Evolutionary conservation across 106 monocot species (phyloP).

Genomic region (Allium fistulosum): DNA sequence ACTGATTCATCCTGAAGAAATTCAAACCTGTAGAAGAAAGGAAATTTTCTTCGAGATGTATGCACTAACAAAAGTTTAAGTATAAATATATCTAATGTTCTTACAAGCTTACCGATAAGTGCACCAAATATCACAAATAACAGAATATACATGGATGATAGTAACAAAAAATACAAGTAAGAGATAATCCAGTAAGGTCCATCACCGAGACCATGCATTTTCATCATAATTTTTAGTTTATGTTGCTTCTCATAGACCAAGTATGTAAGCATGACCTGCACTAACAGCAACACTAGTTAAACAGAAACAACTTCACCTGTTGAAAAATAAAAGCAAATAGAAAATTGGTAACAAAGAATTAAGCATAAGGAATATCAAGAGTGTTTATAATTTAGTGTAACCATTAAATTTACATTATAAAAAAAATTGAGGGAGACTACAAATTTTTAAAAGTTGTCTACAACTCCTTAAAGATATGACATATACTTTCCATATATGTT

Average conservation of each 20-base stretch:
- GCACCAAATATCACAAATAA: constrained; percentile 42
- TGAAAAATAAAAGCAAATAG: not conserved
- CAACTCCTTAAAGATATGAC: too few relatives aligned
- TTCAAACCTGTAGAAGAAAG: constrained; percentile 26
- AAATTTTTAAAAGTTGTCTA: too few relatives aligned
- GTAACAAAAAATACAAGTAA: constrained; percentile 45
- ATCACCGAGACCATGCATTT: constrained; percentile 79
- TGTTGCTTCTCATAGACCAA: constrained; percentile 69
- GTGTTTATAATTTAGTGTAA: too few relatives aligned
- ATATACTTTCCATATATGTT: too few relatives aligned
- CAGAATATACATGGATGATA: constrained; percentile 42
- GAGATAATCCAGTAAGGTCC: constrained; percentile 53
- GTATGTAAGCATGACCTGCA: constrained; percentile 54
- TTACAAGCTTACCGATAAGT: constrained; percentile 28
- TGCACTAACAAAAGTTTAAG: not conserved
- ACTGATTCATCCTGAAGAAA: constrained; percentile 32
- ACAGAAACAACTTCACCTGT: not conserved
- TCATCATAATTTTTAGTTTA: constrained; percentile 65
- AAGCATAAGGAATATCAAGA: too few relatives aligned
- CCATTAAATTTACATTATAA: too few relatives aligned
- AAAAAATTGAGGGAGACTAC: too few relatives aligned
- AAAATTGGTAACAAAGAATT: too few relatives aligned
- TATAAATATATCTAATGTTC: not conserved
- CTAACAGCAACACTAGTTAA: not conserved
- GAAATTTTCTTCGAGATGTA: not conserved